Percentiles rank a stretch among this genome's conserved stretches.
Conservation (phyloP, 371 early-diverging fungal genomes). For the Racocetra persica region DNA sequence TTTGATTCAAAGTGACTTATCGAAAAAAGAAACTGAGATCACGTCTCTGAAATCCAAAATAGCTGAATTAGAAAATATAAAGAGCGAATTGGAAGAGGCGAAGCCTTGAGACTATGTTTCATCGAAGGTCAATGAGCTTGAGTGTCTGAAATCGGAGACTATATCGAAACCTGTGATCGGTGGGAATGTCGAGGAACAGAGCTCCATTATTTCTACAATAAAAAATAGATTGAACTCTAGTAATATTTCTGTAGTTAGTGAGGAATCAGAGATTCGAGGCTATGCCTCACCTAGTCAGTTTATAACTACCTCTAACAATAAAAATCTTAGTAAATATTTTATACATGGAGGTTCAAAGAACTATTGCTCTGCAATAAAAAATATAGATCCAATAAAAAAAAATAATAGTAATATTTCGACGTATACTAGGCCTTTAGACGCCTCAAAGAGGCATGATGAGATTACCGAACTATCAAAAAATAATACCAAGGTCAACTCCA, state of each 20-base stretch:
- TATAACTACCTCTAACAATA: not conserved
- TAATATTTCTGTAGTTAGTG: too few relatives aligned
- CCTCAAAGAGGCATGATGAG: too few relatives aligned
- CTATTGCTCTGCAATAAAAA: too few relatives aligned
- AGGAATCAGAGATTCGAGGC: too few relatives aligned
- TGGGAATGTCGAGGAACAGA: not conserved
- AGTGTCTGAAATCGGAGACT: slow-evolving; percentile 19
- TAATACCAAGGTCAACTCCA: not conserved
- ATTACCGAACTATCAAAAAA: not conserved
- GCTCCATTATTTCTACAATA: not conserved
- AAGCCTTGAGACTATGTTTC: too few relatives aligned
- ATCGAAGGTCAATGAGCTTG: not conserved
- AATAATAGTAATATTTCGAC: not conserved
- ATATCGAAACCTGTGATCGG: not conserved
- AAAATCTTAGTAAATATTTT: slow-evolving; percentile 4
- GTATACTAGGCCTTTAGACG: too few relatives aligned
- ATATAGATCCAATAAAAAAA: not conserved
- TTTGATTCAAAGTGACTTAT: too few relatives aligned
- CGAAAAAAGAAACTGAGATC: too few relatives aligned
- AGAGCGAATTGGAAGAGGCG: not conserved
- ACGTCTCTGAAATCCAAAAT: not conserved
- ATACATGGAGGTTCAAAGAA: too few relatives aligned
- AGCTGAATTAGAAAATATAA: not conserved
- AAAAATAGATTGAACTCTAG: too few relatives aligned
- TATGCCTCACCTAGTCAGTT: not conserved